Percentiles rank a stretch among this genome's conserved stretches.
Evolutionary conservation across 164 flowering plant species (phyloP).

Genomic region (grape (Vitis vinifera)): DNA sequence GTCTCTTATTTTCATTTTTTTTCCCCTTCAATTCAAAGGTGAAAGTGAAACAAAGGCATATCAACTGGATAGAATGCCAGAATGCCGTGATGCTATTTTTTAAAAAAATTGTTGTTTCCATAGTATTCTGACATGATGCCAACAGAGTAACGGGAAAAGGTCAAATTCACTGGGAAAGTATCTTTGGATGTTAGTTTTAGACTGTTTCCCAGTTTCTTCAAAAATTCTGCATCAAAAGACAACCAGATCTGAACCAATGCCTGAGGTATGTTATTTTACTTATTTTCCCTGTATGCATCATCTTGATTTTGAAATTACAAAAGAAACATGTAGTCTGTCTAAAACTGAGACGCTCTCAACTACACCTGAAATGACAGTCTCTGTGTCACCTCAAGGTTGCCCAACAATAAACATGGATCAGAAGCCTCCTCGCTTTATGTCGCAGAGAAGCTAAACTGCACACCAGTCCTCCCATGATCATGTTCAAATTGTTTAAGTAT

Average conservation of each 20-base stretch:
- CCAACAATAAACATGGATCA: slow-evolving; percentile 3
- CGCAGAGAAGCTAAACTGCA: slow-evolving; percentile 81
- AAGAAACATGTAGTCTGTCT: slow-evolving; percentile 4
- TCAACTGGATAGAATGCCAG: background rate
- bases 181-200: no score
- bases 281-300: slow-evolving; percentile 8
- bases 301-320: slow-evolving; percentile 8
- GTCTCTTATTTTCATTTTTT: background rate
- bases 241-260: background rate
- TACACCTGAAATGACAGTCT: slow-evolving; percentile 5
- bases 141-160: no score
- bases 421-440: slow-evolving; percentile 16
- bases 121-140: no score
- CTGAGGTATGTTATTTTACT: slow-evolving; percentile 8
- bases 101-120: no score
- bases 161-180: no score
- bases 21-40: background rate
- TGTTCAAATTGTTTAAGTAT: slow-evolving; percentile 62
- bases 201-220: no score
- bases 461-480: slow-evolving; percentile 78
- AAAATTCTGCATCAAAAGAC: no score
- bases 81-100: no score
- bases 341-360: background rate
- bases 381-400: slow-evolving; percentile 1
- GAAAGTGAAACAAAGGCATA: background rate